Conservation (phyloP, 2,329 filamentous ascomycete species). For the Exophiala oligosperma region DNA sequence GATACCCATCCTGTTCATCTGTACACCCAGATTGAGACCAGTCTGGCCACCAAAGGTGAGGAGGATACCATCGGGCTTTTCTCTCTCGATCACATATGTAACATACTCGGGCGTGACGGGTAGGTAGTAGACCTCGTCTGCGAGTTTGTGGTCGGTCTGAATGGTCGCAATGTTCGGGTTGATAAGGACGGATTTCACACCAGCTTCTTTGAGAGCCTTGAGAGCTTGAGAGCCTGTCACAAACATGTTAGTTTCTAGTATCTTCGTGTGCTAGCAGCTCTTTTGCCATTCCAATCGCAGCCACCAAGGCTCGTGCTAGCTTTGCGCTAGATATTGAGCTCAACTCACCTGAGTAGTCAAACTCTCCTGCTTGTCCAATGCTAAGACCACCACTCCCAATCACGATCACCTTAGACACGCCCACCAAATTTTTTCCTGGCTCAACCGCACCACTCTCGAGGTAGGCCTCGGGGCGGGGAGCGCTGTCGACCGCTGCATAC, state of each 20-base stretch:
- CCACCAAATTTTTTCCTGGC: slow-evolving; percentile 70
- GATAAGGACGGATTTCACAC: slow-evolving; percentile 86
- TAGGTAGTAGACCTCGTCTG: slow-evolving; percentile 97
- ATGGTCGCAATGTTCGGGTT: slow-evolving; percentile 99
- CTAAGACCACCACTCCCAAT: slow-evolving; percentile 93
- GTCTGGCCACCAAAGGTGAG: slow-evolving; percentile 97
- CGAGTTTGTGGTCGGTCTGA: slow-evolving; percentile 93
- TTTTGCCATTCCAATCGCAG: too few relatives aligned
- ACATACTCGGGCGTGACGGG: slow-evolving; percentile 98
- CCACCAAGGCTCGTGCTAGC: too few relatives aligned
- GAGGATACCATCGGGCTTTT: slow-evolving; percentile 95
- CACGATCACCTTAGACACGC: slow-evolving; percentile 96
- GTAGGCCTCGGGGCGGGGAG: slow-evolving; percentile 82
- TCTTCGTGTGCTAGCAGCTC: neutral
- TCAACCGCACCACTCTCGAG: slow-evolving; percentile 85
- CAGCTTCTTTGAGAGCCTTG: slow-evolving; percentile 94
- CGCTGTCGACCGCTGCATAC: slow-evolving; percentile 58
- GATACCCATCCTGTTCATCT: slow-evolving; percentile 94
- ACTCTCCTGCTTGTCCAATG: slow-evolving; percentile 97
- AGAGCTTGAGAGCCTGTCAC: slow-evolving; percentile 83
- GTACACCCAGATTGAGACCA: slow-evolving; percentile 90
- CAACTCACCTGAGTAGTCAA: slow-evolving; percentile 90
- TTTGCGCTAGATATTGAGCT: neutral
- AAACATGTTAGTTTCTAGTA: neutral
- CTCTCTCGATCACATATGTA: slow-evolving; percentile 93